Evolutionary conservation across 768 basidiomycete genomes (phyloP).

Genomic region (Hebeloma cylindrosporum): DNA sequence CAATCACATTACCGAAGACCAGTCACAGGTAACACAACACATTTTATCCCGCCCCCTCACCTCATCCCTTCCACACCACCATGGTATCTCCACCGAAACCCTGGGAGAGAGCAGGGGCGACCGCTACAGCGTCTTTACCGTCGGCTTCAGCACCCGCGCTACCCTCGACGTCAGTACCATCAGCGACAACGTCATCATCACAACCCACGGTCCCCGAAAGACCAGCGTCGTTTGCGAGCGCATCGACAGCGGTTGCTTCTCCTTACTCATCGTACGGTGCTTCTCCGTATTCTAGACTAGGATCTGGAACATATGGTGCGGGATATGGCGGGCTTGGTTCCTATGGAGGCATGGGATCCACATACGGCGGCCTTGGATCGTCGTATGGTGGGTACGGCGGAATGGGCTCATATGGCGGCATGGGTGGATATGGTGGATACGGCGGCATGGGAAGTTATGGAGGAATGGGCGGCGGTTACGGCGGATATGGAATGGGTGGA

Average conservation of each 20-base stretch:
- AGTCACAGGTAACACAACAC: constrained; percentile 6
- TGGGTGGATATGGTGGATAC: constrained; percentile 29
- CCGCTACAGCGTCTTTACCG: constrained; percentile 31
- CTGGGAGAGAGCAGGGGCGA: constrained; percentile 69
- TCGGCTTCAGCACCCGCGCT: constrained; percentile 27
- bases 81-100: constrained; percentile 91
- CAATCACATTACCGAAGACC: constrained; percentile 1
- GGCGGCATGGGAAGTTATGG: constrained; percentile 43
- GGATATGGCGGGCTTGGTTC: constrained; percentile 16
- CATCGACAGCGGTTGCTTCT: constrained; percentile 30
- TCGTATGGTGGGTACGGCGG: constrained; percentile 28
- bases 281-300: constrained; percentile 44
- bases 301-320: constrained; percentile 19
- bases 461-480: constrained; percentile 40
- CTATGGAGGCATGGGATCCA: constrained; percentile 24
- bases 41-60: neutral
- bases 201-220: constrained; percentile 58
- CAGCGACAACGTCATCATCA: constrained; percentile 18
- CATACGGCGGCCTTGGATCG: constrained; percentile 29
- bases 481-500: constrained; percentile 28
- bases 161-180: constrained; percentile 19
- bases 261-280: constrained; percentile 38
- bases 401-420: constrained; percentile 20
- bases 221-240: constrained; percentile 50
- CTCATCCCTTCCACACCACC: constrained; percentile 1